phyloP scores from a whole-genome alignment of 208 protist species.

The Phytomonas sp. region DNA sequence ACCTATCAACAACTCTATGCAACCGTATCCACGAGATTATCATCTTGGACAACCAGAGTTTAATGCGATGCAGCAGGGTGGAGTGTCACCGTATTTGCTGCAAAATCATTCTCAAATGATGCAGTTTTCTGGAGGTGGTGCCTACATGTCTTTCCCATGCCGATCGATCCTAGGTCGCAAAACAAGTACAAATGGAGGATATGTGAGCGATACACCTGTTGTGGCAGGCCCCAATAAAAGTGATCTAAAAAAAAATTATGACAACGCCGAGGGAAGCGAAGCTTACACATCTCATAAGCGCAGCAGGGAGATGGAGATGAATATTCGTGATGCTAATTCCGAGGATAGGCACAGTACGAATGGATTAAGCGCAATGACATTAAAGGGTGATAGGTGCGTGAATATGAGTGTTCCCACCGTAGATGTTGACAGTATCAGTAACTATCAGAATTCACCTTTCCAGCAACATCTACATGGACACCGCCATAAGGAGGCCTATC shows the following conservation, averaged over 20 bases:
- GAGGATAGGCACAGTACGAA: neutral
- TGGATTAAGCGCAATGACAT: neutral
- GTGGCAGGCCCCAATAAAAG: neutral
- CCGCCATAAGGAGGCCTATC: neutral
- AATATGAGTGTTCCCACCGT: neutral
- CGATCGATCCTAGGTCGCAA: neutral
- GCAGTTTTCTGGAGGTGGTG: neutral
- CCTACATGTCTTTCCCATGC: neutral
- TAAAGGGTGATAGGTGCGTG: neutral
- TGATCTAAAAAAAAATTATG: neutral
- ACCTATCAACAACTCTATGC: neutral
- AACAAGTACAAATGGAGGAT: neutral
- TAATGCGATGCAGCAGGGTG: neutral
- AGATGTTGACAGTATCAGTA: neutral
- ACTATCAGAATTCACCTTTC: neutral
- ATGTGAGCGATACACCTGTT: neutral
- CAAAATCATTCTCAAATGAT: neutral
- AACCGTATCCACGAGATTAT: neutral
- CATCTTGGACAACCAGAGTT: neutral
- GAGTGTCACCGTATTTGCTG: neutral
- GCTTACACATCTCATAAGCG: neutral
- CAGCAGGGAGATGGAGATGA: neutral
- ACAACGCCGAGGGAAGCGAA: neutral
- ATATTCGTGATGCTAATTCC: neutral
- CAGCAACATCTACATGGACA: neutral